Percentiles rank a stretch among this genome's conserved stretches.
Conservation (phyloP, 768 basidiomycete species). For the Boletus tylopilopsis region DNA sequence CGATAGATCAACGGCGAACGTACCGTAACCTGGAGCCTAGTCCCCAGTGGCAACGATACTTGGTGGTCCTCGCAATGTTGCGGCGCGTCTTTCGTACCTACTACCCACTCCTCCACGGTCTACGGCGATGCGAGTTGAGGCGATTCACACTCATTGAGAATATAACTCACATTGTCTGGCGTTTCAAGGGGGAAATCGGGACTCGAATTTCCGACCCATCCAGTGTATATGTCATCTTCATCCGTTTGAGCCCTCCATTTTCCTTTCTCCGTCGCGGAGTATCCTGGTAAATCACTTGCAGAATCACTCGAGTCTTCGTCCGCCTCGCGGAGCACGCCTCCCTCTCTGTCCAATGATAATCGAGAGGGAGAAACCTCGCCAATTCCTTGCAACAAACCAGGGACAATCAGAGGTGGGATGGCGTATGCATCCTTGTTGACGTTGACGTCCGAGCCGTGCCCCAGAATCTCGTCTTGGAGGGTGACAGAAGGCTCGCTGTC, state of each 20-base stretch:
- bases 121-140: neutral
- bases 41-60: slow-evolving; percentile 21
- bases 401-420: slow-evolving; percentile 16
- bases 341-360: neutral
- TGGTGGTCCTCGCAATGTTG: slow-evolving; percentile 30
- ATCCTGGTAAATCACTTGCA: neutral
- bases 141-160: neutral
- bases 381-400: slow-evolving; percentile 14
- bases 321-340: neutral
- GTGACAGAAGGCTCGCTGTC: slow-evolving; percentile 15
- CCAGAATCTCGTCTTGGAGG: slow-evolving; percentile 6
- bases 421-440: neutral
- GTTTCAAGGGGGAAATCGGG: neutral
- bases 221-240: neutral
- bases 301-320: neutral
- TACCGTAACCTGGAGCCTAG: slow-evolving; percentile 25
- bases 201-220: neutral
- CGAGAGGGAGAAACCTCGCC: neutral
- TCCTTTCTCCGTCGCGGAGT: slow-evolving; percentile 11
- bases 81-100: slow-evolving; percentile 21
- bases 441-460: slow-evolving; percentile 1
- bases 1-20: neutral
- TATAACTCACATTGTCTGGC: slow-evolving; percentile 7
- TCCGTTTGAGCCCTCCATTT: slow-evolving; percentile 9
- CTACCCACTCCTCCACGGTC: slow-evolving; percentile 20